phyloP scores from a whole-genome alignment of 1,284 basidiomycete genomes.

The Acaromyces ingoldii region DNA sequence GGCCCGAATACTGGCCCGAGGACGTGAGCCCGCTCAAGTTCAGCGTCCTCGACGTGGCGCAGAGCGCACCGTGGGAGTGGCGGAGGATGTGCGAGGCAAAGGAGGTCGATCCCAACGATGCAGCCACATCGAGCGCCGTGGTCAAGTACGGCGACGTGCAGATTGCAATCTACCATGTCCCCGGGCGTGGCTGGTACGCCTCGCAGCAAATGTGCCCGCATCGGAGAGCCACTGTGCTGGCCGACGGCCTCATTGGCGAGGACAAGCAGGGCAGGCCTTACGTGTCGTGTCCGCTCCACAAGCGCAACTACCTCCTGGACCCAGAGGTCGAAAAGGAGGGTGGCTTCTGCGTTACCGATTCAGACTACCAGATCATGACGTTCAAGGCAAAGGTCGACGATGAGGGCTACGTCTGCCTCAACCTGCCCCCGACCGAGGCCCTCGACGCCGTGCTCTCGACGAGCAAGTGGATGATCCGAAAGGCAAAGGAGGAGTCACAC shows the following conservation, averaged over 20 bases:
- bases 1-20: slow-evolving; percentile 69
- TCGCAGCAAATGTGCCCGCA: slow-evolving; percentile 68
- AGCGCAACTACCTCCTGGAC: slow-evolving; percentile 63
- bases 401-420: slow-evolving; percentile 56
- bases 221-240: slow-evolving; percentile 67
- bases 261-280: slow-evolving; percentile 36
- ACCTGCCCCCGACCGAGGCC: slow-evolving; percentile 60
- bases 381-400: slow-evolving; percentile 62
- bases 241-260: slow-evolving; percentile 60
- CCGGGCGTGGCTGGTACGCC: slow-evolving; percentile 61
- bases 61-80: slow-evolving; percentile 63
- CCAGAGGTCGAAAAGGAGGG: slow-evolving; percentile 54
- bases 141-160: slow-evolving; percentile 69
- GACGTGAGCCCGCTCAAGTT: slow-evolving; percentile 58
- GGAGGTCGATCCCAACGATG: slow-evolving; percentile 59
- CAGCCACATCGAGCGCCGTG: slow-evolving; percentile 58
- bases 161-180: slow-evolving; percentile 64
- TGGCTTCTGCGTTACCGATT: slow-evolving; percentile 61
- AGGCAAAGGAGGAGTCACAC: slow-evolving; percentile 39
- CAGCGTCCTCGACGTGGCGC: slow-evolving; percentile 53
- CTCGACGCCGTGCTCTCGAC: slow-evolving; percentile 66
- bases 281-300: slow-evolving; percentile 63
- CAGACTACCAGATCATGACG: slow-evolving; percentile 62
- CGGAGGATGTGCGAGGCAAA: slow-evolving; percentile 56
- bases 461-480: slow-evolving; percentile 60